A percentile compares a stretch with the other conserved stretches of the same genome.
phyloP scores from a whole-genome alignment of 148 eudicot genomes.

The Drosera capensis region DNA sequence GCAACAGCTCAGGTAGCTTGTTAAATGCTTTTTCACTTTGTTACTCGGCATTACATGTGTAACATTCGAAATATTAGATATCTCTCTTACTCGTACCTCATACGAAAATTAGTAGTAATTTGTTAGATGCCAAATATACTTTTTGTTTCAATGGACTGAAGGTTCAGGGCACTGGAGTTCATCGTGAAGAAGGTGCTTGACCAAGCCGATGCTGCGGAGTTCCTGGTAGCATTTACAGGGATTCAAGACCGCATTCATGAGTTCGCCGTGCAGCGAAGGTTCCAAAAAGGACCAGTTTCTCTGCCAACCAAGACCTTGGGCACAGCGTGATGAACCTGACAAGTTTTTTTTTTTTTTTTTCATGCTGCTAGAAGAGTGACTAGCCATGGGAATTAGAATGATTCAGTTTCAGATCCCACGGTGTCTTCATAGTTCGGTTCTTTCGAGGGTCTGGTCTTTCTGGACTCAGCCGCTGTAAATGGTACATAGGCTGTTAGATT shows the following conservation, averaged over 20 bases:
- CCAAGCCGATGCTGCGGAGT: slow-evolving; percentile 67
- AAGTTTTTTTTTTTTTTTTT: too few relatives aligned
- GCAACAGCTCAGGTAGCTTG: slow-evolving; percentile 79
- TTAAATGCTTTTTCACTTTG: too few relatives aligned
- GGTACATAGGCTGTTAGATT: too few relatives aligned
- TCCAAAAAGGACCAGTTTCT: slow-evolving; percentile 41
- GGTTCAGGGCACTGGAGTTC: slow-evolving; percentile 65
- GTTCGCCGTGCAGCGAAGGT: slow-evolving; percentile 26
- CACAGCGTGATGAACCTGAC: background rate
- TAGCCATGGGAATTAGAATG: too few relatives aligned
- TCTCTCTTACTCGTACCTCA: background rate
- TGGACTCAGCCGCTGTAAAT: too few relatives aligned
- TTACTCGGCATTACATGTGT: background rate
- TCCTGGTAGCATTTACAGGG: slow-evolving; percentile 60
- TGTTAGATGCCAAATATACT: background rate
- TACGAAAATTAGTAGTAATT: background rate
- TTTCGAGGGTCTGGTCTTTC: too few relatives aligned
- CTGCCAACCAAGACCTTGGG: slow-evolving; percentile 30
- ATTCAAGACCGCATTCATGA: slow-evolving; percentile 72
- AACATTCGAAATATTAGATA: too few relatives aligned
- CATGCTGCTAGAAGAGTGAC: too few relatives aligned
- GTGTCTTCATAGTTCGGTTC: too few relatives aligned
- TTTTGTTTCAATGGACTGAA: slow-evolving; percentile 2
- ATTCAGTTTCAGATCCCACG: too few relatives aligned
- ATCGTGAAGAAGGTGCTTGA: slow-evolving; percentile 60